Base-by-base conservation (phyloP, 495 filamentous ascomycete species). In the Poronia punctata region DNA sequence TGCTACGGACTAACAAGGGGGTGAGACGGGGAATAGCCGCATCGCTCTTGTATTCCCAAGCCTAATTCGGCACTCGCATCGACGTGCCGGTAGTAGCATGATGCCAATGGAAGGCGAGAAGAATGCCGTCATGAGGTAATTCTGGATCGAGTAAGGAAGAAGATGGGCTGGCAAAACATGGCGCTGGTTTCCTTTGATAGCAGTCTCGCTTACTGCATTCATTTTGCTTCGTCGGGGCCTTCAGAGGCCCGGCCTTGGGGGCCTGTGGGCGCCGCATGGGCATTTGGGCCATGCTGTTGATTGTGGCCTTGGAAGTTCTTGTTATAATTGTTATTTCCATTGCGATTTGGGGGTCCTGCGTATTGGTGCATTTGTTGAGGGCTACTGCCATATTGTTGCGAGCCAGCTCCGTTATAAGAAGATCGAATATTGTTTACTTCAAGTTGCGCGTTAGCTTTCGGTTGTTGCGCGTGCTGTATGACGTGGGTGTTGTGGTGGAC, bases 281-380 rank as follows among this genome's bases (percentile, higher is more conserved):
- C 38, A 30, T 35, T 45, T 30, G 54, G 51, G 20, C 46, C 46
- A 33, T 60, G 57, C 16, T 57, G 68, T 36, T 76, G 75, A 39
- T 70, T 76, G 49, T 78, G 79, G 8, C 32, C 47, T 35, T 63
- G 60, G 28, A 56, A 65, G 32, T 62, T 62, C 58, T 66, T 67
- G 34, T 59, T 60, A 24, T 71, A 73, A 44, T 68, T 77, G 55
- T 68, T 73, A 21, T 72, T 72, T 16, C 71, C 74, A 16, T 51
- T 61, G 26, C 78, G 78, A 40, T 82, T 75, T 28, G 74, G 75
- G 7, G 76, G 79, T 15, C 53, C 37, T 18, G 35, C 50, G 52
- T 78, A 81, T 43, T 83, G 79, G 50, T 82, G 78, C 46, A 68
- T 61, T 51, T 80, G 79, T 48, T 82, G 80, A 14, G 79, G 80